Conservation (phyloP, 2,329 filamentous ascomycete genomes). For the Talaromyces verruculosus region DNA sequence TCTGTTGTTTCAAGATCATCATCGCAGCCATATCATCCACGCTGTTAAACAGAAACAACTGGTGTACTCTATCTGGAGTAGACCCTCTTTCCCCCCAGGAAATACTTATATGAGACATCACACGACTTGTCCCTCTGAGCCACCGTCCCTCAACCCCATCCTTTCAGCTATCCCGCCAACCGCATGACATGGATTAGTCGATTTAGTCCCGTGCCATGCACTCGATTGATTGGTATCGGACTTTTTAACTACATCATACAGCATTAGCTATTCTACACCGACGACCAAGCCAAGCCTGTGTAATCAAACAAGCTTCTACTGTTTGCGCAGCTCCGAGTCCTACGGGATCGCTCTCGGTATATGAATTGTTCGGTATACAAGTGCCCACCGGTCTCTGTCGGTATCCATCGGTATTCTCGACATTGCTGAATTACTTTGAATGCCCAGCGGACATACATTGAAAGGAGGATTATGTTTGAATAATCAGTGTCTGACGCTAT, state of each 20-base stretch:
- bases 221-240: constrained; percentile 4
- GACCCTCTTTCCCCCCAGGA: background rate
- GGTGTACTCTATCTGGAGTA: background rate
- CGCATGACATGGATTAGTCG: constrained; percentile 8
- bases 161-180: background rate
- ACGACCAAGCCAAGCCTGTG: background rate
- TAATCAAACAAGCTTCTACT: background rate
- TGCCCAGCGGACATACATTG: background rate
- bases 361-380: background rate
- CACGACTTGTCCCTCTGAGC: constrained; percentile 6
- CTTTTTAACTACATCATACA: background rate
- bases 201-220: background rate
- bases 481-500: background rate
- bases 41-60: background rate
- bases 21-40: background rate
- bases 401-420: background rate
- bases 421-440: background rate
- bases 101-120: background rate
- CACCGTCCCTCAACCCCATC: background rate
- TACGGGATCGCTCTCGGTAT: background rate
- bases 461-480: background rate
- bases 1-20: background rate
- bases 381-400: background rate
- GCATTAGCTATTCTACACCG: background rate
- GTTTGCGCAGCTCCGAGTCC: background rate